Evolutionary conservation across 768 basidiomycete genomes (phyloP).

Genomic region (Rhodotorula diobovata): DNA sequence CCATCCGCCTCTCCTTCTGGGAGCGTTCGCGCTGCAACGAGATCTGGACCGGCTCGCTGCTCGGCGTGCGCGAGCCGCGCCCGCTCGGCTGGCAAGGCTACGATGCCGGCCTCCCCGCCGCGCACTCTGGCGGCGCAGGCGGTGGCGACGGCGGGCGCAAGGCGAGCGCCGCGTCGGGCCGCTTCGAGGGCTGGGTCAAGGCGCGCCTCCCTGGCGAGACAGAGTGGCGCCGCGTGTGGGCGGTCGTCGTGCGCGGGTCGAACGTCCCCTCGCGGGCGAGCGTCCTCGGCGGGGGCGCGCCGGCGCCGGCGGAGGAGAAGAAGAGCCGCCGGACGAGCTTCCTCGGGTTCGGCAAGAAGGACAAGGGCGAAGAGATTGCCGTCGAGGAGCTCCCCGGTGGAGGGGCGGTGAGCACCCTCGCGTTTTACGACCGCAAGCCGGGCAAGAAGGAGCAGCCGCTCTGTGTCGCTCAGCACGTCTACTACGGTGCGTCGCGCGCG

Average conservation of each 20-base stretch:
- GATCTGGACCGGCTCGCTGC: constrained; percentile 91
- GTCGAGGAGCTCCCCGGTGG: constrained; percentile 35
- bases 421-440: constrained; percentile 53
- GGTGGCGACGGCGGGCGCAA: constrained; percentile 52
- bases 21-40: constrained; percentile 93
- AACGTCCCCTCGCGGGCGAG: constrained; percentile 18
- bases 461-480: constrained; percentile 38
- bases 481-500: constrained; percentile 10
- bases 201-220: constrained; percentile 92
- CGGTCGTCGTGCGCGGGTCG: constrained; percentile 55
- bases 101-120: constrained; percentile 48
- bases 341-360: constrained; percentile 26
- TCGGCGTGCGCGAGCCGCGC: constrained; percentile 60
- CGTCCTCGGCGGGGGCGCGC: background rate
- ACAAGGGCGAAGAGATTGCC: constrained; percentile 6
- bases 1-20: constrained; percentile 83
- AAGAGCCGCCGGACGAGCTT: constrained; percentile 18
- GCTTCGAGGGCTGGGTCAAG: constrained; percentile 84
- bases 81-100: constrained; percentile 38
- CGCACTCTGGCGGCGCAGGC: background rate
- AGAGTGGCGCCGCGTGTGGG: constrained; percentile 91
- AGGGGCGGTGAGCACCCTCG: constrained; percentile 51
- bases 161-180: constrained; percentile 46
- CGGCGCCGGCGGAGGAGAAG: constrained; percentile 15
- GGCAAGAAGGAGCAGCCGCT: constrained; percentile 23